These are phyloP conservation scores for Calonectria pseudoreteaudii DNA, from an alignment of 2,329 filamentous ascomycete species.

Conservation along the genomic window DNA sequence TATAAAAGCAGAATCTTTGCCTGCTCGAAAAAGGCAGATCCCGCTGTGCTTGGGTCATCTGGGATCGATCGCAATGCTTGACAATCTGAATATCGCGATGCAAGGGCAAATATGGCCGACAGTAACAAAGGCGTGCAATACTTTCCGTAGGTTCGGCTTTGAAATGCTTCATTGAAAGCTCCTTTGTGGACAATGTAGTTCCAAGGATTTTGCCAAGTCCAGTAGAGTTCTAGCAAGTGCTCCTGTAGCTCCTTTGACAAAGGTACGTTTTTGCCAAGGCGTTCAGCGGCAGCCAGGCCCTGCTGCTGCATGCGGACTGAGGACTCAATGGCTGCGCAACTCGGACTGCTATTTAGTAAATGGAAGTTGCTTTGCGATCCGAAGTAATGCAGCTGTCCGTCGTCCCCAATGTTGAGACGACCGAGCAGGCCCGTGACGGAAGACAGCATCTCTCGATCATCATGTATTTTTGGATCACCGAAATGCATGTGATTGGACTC, in stretches of 20 bases:
- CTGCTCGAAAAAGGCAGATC: constrained; percentile 32
- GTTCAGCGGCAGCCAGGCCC: not conserved
- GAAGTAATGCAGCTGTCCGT: constrained; percentile 42
- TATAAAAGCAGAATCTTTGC: constrained; percentile 36
- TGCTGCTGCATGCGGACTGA: not conserved
- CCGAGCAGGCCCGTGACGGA: constrained; percentile 29
- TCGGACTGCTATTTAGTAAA: constrained; percentile 11
- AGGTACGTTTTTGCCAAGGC: constrained; percentile 20
- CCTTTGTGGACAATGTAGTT: constrained; percentile 41
- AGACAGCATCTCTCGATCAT: not conserved
- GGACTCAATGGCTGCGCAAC: not conserved
- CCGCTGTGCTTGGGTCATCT: constrained; percentile 36
- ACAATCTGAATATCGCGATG: constrained; percentile 38
- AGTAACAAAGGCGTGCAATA: constrained; percentile 39
- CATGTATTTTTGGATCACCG: not conserved
- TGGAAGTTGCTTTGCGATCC: constrained; percentile 40
- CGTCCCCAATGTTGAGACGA: constrained; percentile 26
- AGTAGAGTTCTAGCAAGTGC: constrained; percentile 42
- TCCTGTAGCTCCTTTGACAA: constrained; percentile 33
- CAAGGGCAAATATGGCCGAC: constrained; percentile 35
- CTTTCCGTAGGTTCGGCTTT: constrained; percentile 19
- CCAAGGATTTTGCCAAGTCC: constrained; percentile 44
- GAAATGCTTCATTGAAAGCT: constrained; percentile 31
- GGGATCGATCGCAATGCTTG: constrained; percentile 31
- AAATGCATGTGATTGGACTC: not conserved